Conservation (phyloP, 306 rosid genomes). For the Prunus mume region DNA sequence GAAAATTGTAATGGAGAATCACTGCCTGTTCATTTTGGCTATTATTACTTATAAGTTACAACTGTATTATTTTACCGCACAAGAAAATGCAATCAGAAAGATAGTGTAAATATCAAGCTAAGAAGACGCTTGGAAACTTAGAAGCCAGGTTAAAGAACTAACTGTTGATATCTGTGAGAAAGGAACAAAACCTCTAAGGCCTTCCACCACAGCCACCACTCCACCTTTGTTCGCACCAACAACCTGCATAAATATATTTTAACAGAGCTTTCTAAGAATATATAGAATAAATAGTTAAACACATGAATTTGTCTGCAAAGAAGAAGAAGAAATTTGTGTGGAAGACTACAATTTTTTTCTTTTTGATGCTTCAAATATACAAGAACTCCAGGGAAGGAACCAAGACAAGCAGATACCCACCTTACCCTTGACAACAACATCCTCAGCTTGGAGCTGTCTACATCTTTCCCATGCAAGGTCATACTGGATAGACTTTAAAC, state of each 20-base stretch:
- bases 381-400: constrained; percentile 12
- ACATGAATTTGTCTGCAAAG: neutral
- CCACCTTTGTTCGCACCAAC: constrained; percentile 91
- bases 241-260: constrained; percentile 46
- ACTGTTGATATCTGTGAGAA: constrained; percentile 95
- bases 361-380: neutral
- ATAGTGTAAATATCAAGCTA: neutral
- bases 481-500: constrained; percentile 69
- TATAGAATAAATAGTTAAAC: neutral
- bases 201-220: constrained; percentile 88
- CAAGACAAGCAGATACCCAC: constrained; percentile 52
- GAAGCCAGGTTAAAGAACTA: constrained; percentile 38
- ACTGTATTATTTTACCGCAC: neutral
- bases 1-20: neutral
- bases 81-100: neutral
- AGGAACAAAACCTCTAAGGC: constrained; percentile 92
- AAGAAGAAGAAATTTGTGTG: neutral
- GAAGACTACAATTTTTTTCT: neutral
- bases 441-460: constrained; percentile 95
- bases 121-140: constrained; percentile 3
- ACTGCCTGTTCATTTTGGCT: neutral
- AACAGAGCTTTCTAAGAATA: neutral
- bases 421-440: constrained; percentile 94
- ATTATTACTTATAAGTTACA: neutral
- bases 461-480: constrained; percentile 97